Conservation (phyloP, 2,329 filamentous ascomycete genomes). For the Periconia digitata region DNA sequence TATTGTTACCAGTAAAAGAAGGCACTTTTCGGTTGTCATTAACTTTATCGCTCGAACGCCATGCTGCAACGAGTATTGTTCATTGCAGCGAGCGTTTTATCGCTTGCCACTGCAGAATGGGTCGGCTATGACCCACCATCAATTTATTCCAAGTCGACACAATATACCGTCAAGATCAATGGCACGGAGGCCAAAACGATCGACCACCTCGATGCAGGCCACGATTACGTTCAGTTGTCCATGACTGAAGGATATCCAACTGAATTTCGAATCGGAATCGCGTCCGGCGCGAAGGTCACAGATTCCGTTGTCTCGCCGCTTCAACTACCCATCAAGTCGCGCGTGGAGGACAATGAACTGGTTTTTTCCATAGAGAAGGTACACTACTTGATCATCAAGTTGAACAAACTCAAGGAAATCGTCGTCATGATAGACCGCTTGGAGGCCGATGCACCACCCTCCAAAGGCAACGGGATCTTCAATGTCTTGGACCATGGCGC, state of each 20-base stretch:
- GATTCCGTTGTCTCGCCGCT: conserved; percentile 2
- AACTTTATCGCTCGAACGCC: neutral
- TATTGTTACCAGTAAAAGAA: neutral
- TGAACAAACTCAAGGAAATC: conserved; percentile 6
- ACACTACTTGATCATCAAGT: conserved; percentile 11
- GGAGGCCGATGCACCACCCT: conserved; percentile 5
- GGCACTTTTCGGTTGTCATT: neutral
- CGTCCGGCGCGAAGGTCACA: conserved; percentile 2
- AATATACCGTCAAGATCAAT: conserved; percentile 7
- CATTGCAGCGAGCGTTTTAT: neutral
- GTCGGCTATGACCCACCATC: conserved; percentile 4
- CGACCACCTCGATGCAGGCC: neutral
- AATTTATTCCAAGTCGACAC: conserved; percentile 6
- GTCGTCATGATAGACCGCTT: conserved; percentile 10
- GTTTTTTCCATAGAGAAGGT: conserved; percentile 8
- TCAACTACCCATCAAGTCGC: conserved; percentile 1
- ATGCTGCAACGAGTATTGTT: conserved; percentile 1
- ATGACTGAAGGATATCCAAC: conserved; percentile 5
- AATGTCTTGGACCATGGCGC: conserved; percentile 9
- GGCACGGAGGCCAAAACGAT: conserved; percentile 5
- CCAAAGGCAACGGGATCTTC: conserved; percentile 6
- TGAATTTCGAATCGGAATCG: conserved; percentile 6
- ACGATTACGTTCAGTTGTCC: conserved; percentile 9
- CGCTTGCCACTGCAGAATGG: conserved; percentile 6
- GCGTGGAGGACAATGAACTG: conserved; percentile 3